Percentiles rank a stretch among this genome's conserved stretches.
Evolutionary conservation across 768 basidiomycete species (phyloP).

Genomic region (Leccinum aurantiacum): DNA sequence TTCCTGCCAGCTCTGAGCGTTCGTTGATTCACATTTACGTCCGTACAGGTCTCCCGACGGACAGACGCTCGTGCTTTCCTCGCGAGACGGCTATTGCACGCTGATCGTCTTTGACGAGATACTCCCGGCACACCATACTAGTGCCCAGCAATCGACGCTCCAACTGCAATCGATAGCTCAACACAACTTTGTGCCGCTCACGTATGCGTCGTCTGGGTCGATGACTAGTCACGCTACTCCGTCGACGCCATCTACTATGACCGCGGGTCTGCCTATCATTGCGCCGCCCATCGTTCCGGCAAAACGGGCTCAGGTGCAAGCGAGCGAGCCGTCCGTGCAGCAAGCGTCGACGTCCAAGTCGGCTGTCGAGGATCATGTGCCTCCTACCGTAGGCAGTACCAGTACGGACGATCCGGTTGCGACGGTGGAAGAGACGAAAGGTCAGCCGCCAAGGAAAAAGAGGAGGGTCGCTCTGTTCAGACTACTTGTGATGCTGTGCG

Average conservation of each 20-base stretch:
- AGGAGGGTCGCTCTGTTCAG: no score
- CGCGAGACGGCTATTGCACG: constrained; percentile 97
- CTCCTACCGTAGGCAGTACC: constrained; percentile 13
- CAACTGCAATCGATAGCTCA: constrained; percentile 91
- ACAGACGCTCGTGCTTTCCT: constrained; percentile 86
- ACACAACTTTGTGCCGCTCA: constrained; percentile 70
- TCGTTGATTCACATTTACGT: constrained; percentile 6
- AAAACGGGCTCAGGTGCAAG: constrained; percentile 40
- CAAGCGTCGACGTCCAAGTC: constrained; percentile 30
- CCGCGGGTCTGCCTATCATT: constrained; percentile 34
- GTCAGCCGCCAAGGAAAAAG: no score
- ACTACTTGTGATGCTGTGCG: no score
- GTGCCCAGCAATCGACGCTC: constrained; percentile 79
- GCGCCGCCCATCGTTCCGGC: constrained; percentile 32
- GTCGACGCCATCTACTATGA: constrained; percentile 33
- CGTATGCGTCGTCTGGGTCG: constrained; percentile 27
- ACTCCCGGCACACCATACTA: constrained; percentile 73
- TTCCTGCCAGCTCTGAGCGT: not conserved
- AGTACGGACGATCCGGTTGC: no score
- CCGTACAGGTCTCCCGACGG: constrained; percentile 88
- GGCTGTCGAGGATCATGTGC: constrained; percentile 25
- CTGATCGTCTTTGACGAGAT: constrained; percentile 94
- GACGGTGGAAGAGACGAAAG: no score
- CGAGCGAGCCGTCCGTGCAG: constrained; percentile 10
- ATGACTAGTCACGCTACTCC: constrained; percentile 16